Base-by-base conservation (phyloP, 78 protist genomes). In the Bodo saltans region DNA sequence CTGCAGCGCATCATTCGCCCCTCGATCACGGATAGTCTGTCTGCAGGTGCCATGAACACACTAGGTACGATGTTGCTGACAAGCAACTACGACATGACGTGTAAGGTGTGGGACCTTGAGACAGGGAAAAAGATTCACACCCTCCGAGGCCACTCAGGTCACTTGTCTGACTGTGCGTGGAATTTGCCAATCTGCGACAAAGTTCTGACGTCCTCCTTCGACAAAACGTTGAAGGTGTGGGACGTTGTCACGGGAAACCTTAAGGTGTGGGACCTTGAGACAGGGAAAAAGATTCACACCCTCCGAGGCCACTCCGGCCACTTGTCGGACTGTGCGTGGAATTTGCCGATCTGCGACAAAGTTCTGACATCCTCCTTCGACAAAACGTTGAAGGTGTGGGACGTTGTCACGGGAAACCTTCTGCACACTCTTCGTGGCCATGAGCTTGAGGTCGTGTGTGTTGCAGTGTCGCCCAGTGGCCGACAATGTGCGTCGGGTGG, bases 231-330 rank as follows among this genome's bases (percentile, higher is more conserved):
- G 26, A 2, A 38, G 40, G 80, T 87, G 33, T 87, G 89, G 89
- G 82, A 87, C 34, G 71, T 37, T 1, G n/a, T n/a, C n/a, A n/a
- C n/a, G n/a, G n/a, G n/a, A n/a, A n/a, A n/a, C n/a, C n/a, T n/a
- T n/a, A n/a, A n/a, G n/a, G n/a, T 92, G 0, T 92, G 92, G 92
- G 80, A 84, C 33, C 85, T 70, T 69, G 23, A 28, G 39, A 47
- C 88, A 0, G 95, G 95, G 1, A 70, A 70, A 39, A 75, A 86
- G 72, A 2, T 88, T 37, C 1, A 70, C 69, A 86, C 86, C 21
- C 84, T 84, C 21, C 39, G 32, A 28, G 84, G 84, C 8, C 84
- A 79, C n/a, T 11, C 69, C 4, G 84, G 37, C 38, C 39, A 69
- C 68, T 4, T 92, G 32, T 87, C 86, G 21, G 91, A 89, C 69